Evolutionary conservation across 768 basidiomycete species (phyloP).

Genomic region (Melanogaster broomeanus): DNA sequence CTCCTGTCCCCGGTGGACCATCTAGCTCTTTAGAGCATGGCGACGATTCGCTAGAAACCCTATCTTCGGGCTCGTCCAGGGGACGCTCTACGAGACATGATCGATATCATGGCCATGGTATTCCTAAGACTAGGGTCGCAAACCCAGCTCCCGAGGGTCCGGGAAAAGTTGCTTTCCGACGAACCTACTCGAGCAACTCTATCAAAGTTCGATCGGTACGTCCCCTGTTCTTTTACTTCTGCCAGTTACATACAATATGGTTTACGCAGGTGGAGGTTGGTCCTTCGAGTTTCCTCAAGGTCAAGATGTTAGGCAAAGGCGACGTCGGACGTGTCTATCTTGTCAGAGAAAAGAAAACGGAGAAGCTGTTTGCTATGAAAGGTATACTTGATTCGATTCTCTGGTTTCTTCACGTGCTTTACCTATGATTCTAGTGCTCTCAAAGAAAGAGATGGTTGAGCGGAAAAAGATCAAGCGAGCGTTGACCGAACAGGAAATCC

Average conservation of each 20-base stretch:
- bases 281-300: slow-evolving; percentile 92
- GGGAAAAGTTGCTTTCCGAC: slow-evolving; percentile 73
- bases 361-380: slow-evolving; percentile 99
- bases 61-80: slow-evolving; percentile 75
- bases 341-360: slow-evolving; percentile 96
- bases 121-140: slow-evolving; percentile 44
- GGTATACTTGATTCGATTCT: slow-evolving; percentile 52
- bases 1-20: slow-evolving; percentile 51
- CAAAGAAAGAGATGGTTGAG: slow-evolving; percentile 99
- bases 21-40: slow-evolving; percentile 58
- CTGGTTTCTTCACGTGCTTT: slow-evolving; percentile 5
- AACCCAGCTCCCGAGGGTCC: slow-evolving; percentile 50
- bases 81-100: slow-evolving; percentile 46
- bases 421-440: slow-evolving; percentile 68
- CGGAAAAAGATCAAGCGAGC: slow-evolving; percentile 99
- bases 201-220: slow-evolving; percentile 90
- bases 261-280: slow-evolving; percentile 81
- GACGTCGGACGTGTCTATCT: slow-evolving; percentile 99
- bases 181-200: slow-evolving; percentile 97
- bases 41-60: slow-evolving; percentile 72
- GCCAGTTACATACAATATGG: not conserved
- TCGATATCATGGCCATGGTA: slow-evolving; percentile 28
- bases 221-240: slow-evolving; percentile 7
- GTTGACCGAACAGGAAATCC: slow-evolving; percentile 97
- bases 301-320: slow-evolving; percentile 98